Evolutionary conservation across 2,329 filamentous ascomycete genomes (phyloP).

Genomic region (Elsinoe arachidis): DNA sequence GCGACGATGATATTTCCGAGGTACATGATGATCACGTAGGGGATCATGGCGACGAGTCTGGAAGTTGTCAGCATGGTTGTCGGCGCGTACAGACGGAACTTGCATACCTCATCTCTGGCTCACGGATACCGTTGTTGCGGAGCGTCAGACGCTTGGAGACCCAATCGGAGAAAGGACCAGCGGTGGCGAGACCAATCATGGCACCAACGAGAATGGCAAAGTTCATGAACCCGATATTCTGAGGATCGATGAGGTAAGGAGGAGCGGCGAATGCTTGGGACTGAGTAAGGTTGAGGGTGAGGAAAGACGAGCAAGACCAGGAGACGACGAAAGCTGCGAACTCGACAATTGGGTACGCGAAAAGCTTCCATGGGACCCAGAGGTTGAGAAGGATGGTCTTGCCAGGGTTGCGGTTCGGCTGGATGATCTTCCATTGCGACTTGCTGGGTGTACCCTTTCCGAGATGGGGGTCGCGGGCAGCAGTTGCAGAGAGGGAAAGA

Average conservation of each 20-base stretch:
- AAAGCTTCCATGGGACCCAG: constrained; percentile 54
- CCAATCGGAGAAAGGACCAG: constrained; percentile 50
- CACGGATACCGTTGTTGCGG: constrained; percentile 47
- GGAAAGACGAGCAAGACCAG: constrained; percentile 50
- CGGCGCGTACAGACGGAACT: background rate
- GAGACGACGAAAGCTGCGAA: constrained; percentile 54
- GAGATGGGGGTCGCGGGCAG: constrained; percentile 46
- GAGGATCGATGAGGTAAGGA: constrained; percentile 46
- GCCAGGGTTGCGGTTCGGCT: constrained; percentile 39
- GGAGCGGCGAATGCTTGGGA: constrained; percentile 47
- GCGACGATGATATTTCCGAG: constrained; percentile 50
- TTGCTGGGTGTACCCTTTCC: constrained; percentile 48
- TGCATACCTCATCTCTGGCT: constrained; percentile 24
- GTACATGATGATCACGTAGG: constrained; percentile 46
- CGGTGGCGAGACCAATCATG: constrained; percentile 46
- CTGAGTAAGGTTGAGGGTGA: constrained; percentile 53
- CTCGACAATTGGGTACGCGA: constrained; percentile 54
- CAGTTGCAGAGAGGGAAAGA: constrained; percentile 27
- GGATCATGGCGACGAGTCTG: constrained; percentile 35
- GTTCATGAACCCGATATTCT: constrained; percentile 48
- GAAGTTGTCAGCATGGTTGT: background rate
- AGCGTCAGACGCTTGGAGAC: constrained; percentile 46
- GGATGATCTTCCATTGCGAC: constrained; percentile 47
- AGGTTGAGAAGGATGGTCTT: constrained; percentile 45
- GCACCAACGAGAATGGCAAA: constrained; percentile 49